Base-by-base conservation (phyloP, 1,139 yeast species). In the Hyphopichia fennica region DNA sequence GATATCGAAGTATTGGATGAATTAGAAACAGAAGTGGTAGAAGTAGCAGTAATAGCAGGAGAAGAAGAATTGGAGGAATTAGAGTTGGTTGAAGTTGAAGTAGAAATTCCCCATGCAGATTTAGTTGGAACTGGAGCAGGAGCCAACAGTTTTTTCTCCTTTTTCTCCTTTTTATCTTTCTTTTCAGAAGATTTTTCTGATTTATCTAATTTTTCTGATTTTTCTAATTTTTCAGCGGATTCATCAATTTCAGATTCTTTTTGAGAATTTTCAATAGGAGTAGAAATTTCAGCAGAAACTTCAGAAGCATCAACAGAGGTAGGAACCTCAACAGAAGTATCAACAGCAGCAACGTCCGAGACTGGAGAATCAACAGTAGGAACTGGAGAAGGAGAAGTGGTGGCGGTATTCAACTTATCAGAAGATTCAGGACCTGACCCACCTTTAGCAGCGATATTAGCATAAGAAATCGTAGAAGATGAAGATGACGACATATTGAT, bases 61-160 rank as follows among this genome's bases (percentile, higher is more conserved):
- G 34, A 29, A n/a, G n/a, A n/a, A n/a, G n/a, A n/a, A 27, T 27
- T 27, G 7, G 30, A 27, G 11, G 14, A 5, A 14, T 46, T 23
- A 9, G 52, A 44, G 14, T 50, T 36, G 17, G 45, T 18, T 27
- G 17, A 17, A 13, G 31, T 47, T 38, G 51, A 40, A 39, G 48
- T 51, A 47, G 65, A 47, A 9, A 64, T 56, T 34, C 86, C 87
- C 95, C 95, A 85, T 8, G 84, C 88, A 41, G 82, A 81, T 39
- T 77, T 80, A 35, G 75, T 62, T 35, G 95, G 95, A 42, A 84
- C 77, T 9, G 93, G 93, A 37, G 95, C 95, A 7, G 91, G 91
- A 14, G 87, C 82, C 54, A 84, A 71, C 17, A 67, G 61, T 40
- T 68, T 71, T 54, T 70, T 71, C 41, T 60, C 62, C 50, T 62